Conservation (phyloP, 192 early-diverging fungal species). For the Geranomyces variabilis region DNA sequence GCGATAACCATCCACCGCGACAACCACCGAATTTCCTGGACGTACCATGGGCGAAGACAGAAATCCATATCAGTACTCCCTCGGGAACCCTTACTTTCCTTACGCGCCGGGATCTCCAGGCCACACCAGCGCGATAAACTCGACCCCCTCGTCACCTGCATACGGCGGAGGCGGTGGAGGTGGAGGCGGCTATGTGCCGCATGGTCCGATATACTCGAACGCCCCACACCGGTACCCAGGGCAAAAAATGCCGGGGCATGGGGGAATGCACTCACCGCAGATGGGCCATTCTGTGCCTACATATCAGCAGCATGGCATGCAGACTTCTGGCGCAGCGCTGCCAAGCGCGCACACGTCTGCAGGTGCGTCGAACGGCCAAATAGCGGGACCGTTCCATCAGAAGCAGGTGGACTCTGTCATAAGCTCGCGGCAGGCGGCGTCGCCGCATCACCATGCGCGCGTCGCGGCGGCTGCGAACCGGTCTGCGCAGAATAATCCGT, state of each 20-base stretch:
- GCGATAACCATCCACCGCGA: no score
- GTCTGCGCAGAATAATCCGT: constrained; percentile 37
- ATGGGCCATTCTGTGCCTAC: constrained; percentile 26
- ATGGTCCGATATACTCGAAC: constrained; percentile 26
- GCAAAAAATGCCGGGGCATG: constrained; percentile 28
- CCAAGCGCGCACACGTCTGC: neutral
- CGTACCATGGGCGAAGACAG: constrained; percentile 18
- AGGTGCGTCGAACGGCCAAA: constrained; percentile 12
- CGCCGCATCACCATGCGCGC: constrained; percentile 89
- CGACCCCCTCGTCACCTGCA: constrained; percentile 37
- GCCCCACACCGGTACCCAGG: constrained; percentile 25
- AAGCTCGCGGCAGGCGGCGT: constrained; percentile 72
- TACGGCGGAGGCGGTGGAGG: constrained; percentile 10
- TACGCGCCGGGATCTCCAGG: constrained; percentile 38
- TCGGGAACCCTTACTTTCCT: constrained; percentile 25
- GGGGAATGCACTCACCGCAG: constrained; percentile 30
- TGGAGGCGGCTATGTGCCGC: constrained; percentile 11
- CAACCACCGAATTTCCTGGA: no score
- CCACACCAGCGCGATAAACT: constrained; percentile 15
- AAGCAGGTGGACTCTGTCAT: constrained; percentile 74
- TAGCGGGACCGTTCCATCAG: constrained; percentile 61
- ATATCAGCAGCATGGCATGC: constrained; percentile 22
- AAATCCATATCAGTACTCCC: constrained; percentile 34
- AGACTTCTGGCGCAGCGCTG: neutral
- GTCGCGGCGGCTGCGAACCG: constrained; percentile 81